Percentiles rank a stretch among this genome's conserved stretches.
These are phyloP conservation scores for Leptographium radiaticola DNA, from an alignment of 2,329 filamentous ascomycete genomes.

Conservation along the genomic window DNA sequence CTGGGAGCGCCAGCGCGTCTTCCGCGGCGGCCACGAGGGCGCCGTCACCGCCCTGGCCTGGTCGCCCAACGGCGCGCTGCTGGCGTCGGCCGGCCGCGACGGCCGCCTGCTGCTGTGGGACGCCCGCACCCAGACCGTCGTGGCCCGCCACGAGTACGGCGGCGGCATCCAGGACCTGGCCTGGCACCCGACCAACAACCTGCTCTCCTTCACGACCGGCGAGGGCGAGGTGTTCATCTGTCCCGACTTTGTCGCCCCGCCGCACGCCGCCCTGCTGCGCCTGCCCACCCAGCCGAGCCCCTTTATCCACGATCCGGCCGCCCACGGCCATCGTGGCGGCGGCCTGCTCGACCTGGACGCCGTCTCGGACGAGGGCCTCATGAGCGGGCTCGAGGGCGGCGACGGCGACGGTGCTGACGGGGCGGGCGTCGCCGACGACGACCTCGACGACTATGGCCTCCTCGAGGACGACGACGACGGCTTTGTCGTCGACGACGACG, in stretches of 20 bases:
- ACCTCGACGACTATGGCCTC: slow-evolving; percentile 50
- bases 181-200: slow-evolving; percentile 86
- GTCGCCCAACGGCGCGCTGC: slow-evolving; percentile 86
- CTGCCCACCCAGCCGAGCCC: slow-evolving; percentile 61
- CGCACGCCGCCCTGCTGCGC: slow-evolving; percentile 42
- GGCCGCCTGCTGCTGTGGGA: slow-evolving; percentile 75
- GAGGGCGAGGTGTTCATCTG: slow-evolving; percentile 92
- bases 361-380: background rate
- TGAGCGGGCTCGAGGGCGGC: slow-evolving; percentile 36
- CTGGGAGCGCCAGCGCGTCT: slow-evolving; percentile 75
- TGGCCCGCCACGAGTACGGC: slow-evolving; percentile 66
- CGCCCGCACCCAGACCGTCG: slow-evolving; percentile 68
- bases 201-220: slow-evolving; percentile 80
- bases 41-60: slow-evolving; percentile 81
- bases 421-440: slow-evolving; percentile 1
- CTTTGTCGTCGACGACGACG: slow-evolving; percentile 92
- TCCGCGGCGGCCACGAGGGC: slow-evolving; percentile 65
- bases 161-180: slow-evolving; percentile 76
- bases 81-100: slow-evolving; percentile 58
- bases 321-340: slow-evolving; percentile 43
- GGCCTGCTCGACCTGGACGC: slow-evolving; percentile 3
- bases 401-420: too few species aligned
- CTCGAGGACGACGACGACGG: slow-evolving; percentile 52
- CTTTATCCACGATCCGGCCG: slow-evolving; percentile 69
- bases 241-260: slow-evolving; percentile 50